Percentiles rank a stretch among this genome's conserved stretches.
phyloP scores from a whole-genome alignment of 2,329 filamentous ascomycete genomes.

The Fusarium brachygibbosum region DNA sequence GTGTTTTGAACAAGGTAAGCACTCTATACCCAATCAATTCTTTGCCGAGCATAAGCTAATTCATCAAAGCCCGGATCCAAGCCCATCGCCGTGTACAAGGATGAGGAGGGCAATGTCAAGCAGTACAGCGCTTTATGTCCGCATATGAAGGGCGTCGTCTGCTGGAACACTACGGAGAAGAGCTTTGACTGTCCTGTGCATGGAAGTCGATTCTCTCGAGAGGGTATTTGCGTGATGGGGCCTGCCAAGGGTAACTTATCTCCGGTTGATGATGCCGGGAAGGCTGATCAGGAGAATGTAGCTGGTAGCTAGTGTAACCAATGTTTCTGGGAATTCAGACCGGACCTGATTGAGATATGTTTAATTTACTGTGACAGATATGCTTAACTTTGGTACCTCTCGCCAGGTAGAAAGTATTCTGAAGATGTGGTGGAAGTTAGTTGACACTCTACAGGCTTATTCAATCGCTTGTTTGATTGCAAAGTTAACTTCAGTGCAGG shows the following conservation, averaged over 20 bases:
- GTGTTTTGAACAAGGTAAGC: slow-evolving; percentile 62
- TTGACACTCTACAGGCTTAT: not conserved
- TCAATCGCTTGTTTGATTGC: not conserved
- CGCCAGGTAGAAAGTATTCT: too few species aligned
- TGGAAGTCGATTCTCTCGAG: slow-evolving; percentile 54
- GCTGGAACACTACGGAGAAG: slow-evolving; percentile 68
- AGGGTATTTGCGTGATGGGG: slow-evolving; percentile 39
- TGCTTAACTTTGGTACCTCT: too few species aligned
- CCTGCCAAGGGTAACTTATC: slow-evolving; percentile 29
- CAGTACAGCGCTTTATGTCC: slow-evolving; percentile 68
- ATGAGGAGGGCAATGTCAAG: slow-evolving; percentile 64
- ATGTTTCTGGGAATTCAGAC: too few species aligned
- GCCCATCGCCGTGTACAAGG: slow-evolving; percentile 69
- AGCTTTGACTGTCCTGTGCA: slow-evolving; percentile 68
- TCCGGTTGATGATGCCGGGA: slow-evolving; percentile 11
- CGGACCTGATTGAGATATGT: too few species aligned
- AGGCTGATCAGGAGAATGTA: slow-evolving; percentile 15
- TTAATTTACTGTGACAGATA: too few species aligned
- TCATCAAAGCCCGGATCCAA: slow-evolving; percentile 45
- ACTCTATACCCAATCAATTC: too few species aligned
- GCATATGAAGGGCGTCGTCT: slow-evolving; percentile 67
- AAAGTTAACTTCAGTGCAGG: not conserved
- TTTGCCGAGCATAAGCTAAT: not conserved
- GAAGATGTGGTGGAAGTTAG: too few species aligned
- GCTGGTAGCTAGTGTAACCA: slow-evolving; percentile 6